Conservation (phyloP, 73 alveolate genomes). For the Paramecium sonneborni region DNA sequence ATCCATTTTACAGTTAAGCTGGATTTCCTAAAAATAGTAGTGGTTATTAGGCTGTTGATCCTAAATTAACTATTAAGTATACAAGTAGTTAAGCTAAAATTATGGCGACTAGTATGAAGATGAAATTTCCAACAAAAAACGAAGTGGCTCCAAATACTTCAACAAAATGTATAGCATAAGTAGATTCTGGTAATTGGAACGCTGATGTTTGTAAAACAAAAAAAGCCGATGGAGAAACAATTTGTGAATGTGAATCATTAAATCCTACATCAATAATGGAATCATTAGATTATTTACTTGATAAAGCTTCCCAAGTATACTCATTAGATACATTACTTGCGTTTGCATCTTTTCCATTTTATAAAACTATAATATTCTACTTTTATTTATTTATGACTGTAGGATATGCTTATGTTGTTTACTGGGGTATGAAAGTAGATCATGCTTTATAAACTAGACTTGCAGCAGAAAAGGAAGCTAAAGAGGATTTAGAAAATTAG, state of each 20-base stretch:
- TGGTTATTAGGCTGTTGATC: constrained; percentile 19
- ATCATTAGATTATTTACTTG: background rate
- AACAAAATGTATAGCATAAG: background rate
- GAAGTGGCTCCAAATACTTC: background rate
- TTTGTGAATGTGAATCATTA: constrained; percentile 12
- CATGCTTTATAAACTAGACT: background rate
- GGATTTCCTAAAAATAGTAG: constrained; percentile 1
- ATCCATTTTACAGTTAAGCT: background rate
- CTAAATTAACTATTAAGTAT: background rate
- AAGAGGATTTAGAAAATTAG: background rate
- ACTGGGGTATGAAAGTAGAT: constrained; percentile 28
- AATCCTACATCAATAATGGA: constrained; percentile 25
- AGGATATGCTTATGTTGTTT: background rate
- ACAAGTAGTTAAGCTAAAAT: background rate
- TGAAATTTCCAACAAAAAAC: background rate
- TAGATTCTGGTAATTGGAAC: background rate
- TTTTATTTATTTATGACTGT: background rate
- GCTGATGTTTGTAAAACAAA: constrained; percentile 23
- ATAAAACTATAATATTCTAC: background rate
- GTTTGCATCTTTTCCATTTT: background rate
- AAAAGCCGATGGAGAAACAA: background rate
- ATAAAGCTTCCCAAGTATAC: background rate
- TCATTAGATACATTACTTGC: constrained; percentile 11
- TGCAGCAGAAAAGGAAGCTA: background rate
- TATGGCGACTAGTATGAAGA: background rate